A percentile compares a stretch with the other conserved stretches of the same genome.
phyloP scores from a whole-genome alignment of 257 asterid genomes.

The Misopates orontium region DNA sequence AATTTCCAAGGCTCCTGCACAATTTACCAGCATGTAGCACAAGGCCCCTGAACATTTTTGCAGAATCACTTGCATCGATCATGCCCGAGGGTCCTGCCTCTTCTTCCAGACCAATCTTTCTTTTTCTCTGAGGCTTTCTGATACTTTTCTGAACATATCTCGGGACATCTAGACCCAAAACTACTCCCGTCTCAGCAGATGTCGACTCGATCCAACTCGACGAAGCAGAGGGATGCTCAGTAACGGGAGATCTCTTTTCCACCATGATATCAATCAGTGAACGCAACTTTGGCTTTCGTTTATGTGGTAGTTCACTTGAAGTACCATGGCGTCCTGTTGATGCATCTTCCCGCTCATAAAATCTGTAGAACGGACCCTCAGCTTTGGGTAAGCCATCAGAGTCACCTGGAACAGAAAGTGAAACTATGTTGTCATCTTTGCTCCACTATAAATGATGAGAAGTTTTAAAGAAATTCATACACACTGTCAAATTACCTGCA shows the following conservation, averaged over 20 bases:
- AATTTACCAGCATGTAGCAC: constrained; percentile 32
- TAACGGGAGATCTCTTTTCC: constrained; percentile 35
- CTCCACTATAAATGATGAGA: neutral
- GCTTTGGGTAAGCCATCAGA: constrained; percentile 17
- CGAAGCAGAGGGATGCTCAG: constrained; percentile 24
- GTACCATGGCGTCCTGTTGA: constrained; percentile 51
- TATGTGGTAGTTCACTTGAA: constrained; percentile 30
- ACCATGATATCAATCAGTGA: constrained; percentile 69
- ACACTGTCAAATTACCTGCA: constrained; percentile 32
- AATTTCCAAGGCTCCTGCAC: constrained; percentile 30
- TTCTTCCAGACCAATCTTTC: constrained; percentile 41
- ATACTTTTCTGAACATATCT: constrained; percentile 26
- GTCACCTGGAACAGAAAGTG: constrained; percentile 29
- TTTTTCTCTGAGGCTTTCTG: constrained; percentile 49
- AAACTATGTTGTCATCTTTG: constrained; percentile 6
- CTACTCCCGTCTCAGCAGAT: constrained; percentile 39
- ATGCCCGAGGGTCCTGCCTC: constrained; percentile 29
- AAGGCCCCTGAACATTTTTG: constrained; percentile 37
- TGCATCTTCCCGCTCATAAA: constrained; percentile 35
- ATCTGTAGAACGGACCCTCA: constrained; percentile 31
- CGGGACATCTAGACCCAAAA: constrained; percentile 22
- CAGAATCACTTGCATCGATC: constrained; percentile 18
- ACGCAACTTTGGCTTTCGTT: constrained; percentile 64
- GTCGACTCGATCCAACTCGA: constrained; percentile 27
- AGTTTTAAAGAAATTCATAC: neutral